Evolutionary conservation across 202 grass and related monocot species (phyloP).

Genomic region (Panicum virgatum): DNA sequence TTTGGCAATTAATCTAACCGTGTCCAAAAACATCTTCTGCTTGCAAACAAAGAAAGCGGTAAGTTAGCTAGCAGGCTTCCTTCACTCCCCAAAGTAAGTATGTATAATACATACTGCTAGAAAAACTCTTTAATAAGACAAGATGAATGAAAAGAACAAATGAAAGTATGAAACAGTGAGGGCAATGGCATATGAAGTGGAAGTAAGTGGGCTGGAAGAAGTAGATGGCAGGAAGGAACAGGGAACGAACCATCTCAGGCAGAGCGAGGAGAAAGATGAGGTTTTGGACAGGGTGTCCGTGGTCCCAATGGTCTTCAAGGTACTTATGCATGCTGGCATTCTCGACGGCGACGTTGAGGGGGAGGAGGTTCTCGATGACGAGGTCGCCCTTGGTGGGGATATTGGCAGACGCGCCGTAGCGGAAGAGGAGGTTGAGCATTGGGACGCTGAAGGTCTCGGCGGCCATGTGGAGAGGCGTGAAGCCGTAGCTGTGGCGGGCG

Average conservation of each 20-base stretch:
- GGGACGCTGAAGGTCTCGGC: background rate
- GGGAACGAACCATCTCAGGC: slow-evolving; percentile 11
- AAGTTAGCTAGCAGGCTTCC: no score
- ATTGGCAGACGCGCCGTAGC: background rate
- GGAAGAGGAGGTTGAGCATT: background rate
- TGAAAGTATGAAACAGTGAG: no score
- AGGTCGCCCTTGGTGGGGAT: background rate
- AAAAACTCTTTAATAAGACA: no score
- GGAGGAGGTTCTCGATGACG: background rate
- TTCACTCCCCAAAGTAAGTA: no score
- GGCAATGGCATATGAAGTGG: no score
- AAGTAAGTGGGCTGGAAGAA: no score
- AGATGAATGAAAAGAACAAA: no score
- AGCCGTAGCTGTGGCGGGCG: no score
- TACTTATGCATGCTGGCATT: slow-evolving; percentile 19
- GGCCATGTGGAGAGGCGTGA: no score
- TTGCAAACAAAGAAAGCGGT: no score
- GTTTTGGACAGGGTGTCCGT: background rate
- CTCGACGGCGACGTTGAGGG: background rate
- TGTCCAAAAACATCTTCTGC: background rate
- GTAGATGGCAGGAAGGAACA: no score
- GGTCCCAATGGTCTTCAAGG: background rate
- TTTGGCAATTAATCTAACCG: background rate
- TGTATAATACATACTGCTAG: no score
- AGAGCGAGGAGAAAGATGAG: background rate